phyloP scores from a whole-genome alignment of 2,329 filamentous ascomycete genomes.

The Microascus cirrosus region DNA sequence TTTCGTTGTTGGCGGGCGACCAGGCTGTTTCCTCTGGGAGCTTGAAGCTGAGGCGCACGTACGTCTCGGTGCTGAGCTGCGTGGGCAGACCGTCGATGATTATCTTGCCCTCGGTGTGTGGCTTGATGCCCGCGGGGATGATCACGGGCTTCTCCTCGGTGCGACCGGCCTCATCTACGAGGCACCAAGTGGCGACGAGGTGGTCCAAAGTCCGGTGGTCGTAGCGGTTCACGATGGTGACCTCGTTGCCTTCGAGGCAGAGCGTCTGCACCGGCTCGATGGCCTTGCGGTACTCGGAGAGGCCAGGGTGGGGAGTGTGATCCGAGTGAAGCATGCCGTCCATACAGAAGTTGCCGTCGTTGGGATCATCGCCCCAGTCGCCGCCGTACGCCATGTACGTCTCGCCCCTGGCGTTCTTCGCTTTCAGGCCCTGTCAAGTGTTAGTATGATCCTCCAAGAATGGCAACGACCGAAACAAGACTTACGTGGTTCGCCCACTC shows the following conservation, averaged over 20 bases:
- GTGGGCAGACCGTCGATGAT: constrained; percentile 18
- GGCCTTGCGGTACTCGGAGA: constrained; percentile 44
- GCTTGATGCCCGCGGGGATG: constrained; percentile 31
- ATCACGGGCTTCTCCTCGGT: constrained; percentile 15
- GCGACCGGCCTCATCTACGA: constrained; percentile 24
- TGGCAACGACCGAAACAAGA: neutral
- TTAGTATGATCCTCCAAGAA: neutral
- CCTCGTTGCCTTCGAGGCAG: constrained; percentile 24
- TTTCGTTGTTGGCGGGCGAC: constrained; percentile 36
- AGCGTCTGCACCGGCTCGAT: constrained; percentile 47
- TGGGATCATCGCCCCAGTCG: constrained; percentile 49
- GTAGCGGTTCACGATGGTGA: constrained; percentile 40
- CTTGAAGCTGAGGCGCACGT: constrained; percentile 36
- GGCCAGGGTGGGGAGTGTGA: constrained; percentile 38
- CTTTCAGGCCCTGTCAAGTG: constrained; percentile 24
- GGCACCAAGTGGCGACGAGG: constrained; percentile 29
- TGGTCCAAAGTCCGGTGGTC: constrained; percentile 42
- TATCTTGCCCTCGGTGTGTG: constrained; percentile 25
- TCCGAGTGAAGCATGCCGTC: constrained; percentile 39
- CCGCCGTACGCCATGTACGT: constrained; percentile 48
- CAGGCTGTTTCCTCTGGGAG: constrained; percentile 33
- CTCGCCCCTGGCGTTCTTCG: constrained; percentile 27
- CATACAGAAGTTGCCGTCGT: constrained; percentile 49
- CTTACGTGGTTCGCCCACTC: constrained; percentile 51
- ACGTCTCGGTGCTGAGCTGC: constrained; percentile 21